A percentile compares a stretch with the other conserved stretches of the same genome.
Conservation (phyloP, 768 basidiomycete species). For the Tephrocybe sp. region DNA sequence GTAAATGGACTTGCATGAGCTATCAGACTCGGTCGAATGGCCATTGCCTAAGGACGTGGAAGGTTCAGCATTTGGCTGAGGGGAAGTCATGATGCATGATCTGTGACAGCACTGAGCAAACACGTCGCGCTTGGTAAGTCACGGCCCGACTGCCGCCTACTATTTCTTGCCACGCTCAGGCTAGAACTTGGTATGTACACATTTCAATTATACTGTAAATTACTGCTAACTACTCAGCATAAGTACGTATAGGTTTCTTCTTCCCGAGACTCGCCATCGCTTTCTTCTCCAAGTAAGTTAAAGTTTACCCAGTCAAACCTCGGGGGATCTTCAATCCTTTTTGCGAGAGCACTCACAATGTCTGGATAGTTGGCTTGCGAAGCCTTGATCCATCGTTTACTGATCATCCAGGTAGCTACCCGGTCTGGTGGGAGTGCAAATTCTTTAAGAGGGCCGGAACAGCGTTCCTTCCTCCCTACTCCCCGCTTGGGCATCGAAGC, state of each 20-base stretch:
- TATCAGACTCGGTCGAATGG: slow-evolving; percentile 11
- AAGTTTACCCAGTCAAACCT: slow-evolving; percentile 52
- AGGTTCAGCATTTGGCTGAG: background rate
- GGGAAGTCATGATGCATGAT: background rate
- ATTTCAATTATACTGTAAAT: too few relatives aligned
- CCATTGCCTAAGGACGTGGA: background rate
- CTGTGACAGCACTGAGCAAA: background rate
- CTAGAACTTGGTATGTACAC: too few relatives aligned
- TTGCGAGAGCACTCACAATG: slow-evolving; percentile 37
- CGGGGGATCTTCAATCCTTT: slow-evolving; percentile 41
- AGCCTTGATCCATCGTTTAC: slow-evolving; percentile 55
- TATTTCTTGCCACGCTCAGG: too few relatives aligned
- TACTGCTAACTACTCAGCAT: too few relatives aligned
- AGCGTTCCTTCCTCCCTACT: slow-evolving; percentile 51
- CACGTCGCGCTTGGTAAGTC: background rate
- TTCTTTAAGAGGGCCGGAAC: slow-evolving; percentile 53
- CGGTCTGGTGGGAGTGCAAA: slow-evolving; percentile 60
- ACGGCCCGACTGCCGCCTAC: background rate
- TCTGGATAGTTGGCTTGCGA: slow-evolving; percentile 45
- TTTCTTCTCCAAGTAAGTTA: slow-evolving; percentile 53
- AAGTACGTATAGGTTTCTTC: slow-evolving; percentile 19
- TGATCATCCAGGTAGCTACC: slow-evolving; percentile 74
- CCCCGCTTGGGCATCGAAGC: slow-evolving; percentile 54
- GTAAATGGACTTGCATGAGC: slow-evolving; percentile 30
- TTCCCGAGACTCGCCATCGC: slow-evolving; percentile 30